Evolutionary conservation across 2,329 filamentous ascomycete genomes (phyloP).

Genomic region (Teratosphaeria nubilosa): DNA sequence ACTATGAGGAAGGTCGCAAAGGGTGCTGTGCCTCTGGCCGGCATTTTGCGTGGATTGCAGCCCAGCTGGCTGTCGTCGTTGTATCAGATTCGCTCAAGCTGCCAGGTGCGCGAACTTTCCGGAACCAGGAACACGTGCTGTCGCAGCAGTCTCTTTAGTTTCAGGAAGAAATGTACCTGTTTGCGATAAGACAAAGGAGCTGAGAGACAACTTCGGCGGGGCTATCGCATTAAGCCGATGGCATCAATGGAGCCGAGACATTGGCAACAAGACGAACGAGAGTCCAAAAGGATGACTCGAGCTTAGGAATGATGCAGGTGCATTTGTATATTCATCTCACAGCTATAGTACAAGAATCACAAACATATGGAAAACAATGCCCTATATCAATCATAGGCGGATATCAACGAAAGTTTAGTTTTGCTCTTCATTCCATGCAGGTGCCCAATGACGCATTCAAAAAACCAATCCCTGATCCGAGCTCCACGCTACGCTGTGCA

Average conservation of each 20-base stretch:
- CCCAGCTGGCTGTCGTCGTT: neutral
- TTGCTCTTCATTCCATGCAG: neutral
- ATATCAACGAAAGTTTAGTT: neutral
- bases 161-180: neutral
- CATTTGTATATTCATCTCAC: neutral
- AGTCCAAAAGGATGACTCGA: neutral
- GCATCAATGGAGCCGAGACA: neutral
- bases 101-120: neutral
- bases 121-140: neutral
- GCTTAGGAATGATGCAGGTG: neutral
- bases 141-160: neutral
- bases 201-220: neutral
- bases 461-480: neutral
- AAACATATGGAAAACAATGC: neutral
- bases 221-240: neutral
- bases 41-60: constrained; percentile 11
- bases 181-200: neutral
- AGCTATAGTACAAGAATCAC: neutral
- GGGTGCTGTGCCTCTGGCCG: constrained; percentile 30
- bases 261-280: neutral
- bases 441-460: neutral
- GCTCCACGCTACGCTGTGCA: constrained; percentile 1
- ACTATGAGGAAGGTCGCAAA: constrained; percentile 98
- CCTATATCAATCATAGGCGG: neutral
- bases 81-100: neutral